phyloP scores from a whole-genome alignment of 1,284 basidiomycete genomes.

The Boletus sp. region DNA sequence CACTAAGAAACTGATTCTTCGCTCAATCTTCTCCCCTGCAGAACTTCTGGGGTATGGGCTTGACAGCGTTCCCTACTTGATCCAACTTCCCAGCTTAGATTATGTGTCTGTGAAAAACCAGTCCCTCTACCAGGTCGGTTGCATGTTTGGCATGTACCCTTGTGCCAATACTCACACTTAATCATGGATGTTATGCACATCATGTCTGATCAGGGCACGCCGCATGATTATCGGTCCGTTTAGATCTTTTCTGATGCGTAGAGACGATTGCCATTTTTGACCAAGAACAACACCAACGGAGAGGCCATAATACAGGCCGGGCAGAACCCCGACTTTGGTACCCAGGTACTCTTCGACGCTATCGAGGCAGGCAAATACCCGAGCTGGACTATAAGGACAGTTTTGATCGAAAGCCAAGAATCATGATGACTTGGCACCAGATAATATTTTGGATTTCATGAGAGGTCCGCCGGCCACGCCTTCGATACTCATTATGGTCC shows the following conservation, averaged over 20 bases:
- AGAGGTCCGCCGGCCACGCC: slow-evolving; percentile 20
- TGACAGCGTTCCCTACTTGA: not conserved
- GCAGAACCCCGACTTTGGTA: slow-evolving; percentile 37
- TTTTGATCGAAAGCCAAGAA: not conserved
- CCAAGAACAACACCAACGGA: slow-evolving; percentile 31
- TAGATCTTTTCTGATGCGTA: not conserved
- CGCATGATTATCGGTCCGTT: slow-evolving; percentile 20
- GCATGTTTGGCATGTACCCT: not conserved
- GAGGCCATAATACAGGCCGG: slow-evolving; percentile 35
- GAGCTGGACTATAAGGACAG: slow-evolving; percentile 31
- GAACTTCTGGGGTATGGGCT: slow-evolving; percentile 23
- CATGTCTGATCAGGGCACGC: slow-evolving; percentile 29
- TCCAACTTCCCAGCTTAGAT: slow-evolving; percentile 30
- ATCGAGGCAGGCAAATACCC: slow-evolving; percentile 36
- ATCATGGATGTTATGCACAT: slow-evolving; percentile 37
- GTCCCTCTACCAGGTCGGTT: slow-evolving; percentile 39
- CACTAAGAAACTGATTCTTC: not conserved
- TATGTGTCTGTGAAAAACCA: slow-evolving; percentile 48
- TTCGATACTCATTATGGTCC: not conserved
- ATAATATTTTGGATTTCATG: slow-evolving; percentile 40
- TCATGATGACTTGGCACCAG: slow-evolving; percentile 7
- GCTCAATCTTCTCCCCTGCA: not conserved
- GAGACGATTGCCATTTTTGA: slow-evolving; percentile 18
- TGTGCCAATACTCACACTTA: not conserved
- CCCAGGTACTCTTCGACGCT: slow-evolving; percentile 36